Evolutionary conservation across 2,329 filamentous ascomycete genomes (phyloP), one percentile per base, ranked within the genome.

Genomic region (Cladophialophora chaetospira): DNA sequence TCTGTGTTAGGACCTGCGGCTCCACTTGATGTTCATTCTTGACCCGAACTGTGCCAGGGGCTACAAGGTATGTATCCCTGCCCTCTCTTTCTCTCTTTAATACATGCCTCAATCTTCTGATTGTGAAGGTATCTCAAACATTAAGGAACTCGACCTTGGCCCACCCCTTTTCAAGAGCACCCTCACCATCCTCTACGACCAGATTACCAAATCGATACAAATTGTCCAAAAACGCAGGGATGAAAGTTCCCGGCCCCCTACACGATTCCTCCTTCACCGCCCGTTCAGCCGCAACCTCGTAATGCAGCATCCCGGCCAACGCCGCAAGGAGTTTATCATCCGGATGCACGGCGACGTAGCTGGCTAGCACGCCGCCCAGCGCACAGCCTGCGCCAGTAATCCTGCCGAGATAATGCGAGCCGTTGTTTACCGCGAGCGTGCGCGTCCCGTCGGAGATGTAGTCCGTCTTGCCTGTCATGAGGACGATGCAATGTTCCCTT

Each of bases 381-480:
- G 89, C 88, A 71, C 93, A 97, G 0, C 93, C 93, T 35, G 86
- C 89, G n/a, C 75, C 75, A 1, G 75, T 77, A 15, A 77, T 71
- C 58, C 73, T 71, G n/a, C 74, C 71, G 0, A 78, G 71, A 26
- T 69, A 79, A 63, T 80, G 77, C 70, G 96, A 87, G 0, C 93
- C 93, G 69, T 97, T 96, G 19, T 78, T 76, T 19, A 97, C 77
- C 4, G 84, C 79, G 61, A 88, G 79, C 0, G 88, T 88, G 6
- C 82, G 79, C 4, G 70, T 68, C 1, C 91, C 91, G 65, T 96
- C 90, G 58, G 87, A 89, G 35, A 96, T 71, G 52, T 89, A 82
- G 72, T 97, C 93, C 1, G 81, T 84, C 9, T 78, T 77, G 17
- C 93, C 93, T 0, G 93, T 97, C 79, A 96, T 85, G 49, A 97